Base-by-base conservation (phyloP, 192 early-diverging fungal genomes). In the Neocallimastix lanati region DNA sequence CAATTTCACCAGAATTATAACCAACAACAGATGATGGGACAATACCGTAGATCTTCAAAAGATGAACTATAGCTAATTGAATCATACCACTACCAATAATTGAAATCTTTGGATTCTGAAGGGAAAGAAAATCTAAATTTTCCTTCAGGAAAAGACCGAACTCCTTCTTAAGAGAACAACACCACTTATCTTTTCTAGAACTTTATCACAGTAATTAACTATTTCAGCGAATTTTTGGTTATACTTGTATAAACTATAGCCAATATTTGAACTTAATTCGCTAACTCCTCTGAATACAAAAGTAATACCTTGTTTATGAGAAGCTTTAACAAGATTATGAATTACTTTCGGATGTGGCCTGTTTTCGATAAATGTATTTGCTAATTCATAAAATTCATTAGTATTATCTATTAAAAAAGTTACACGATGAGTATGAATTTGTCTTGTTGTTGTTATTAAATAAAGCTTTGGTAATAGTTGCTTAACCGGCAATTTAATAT, bases 1-100 rank as follows among this genome's bases (percentile, higher is more conserved):
- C 84, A 16, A 84, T 77, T 78, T 84, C 84, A 29, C 84, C 84
- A 77, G 85, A 50, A 29, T 12, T 76, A 78, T 84, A 83, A 28
- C 84, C 84, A 16, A 84, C 28, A 76, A 84, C 81, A 16, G 28
- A 28, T 27, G 78, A 28, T 77, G 29, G 29, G 25, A n/a, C 28
- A n/a, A 84, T 40, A 28, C 83, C 83, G 27, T 83, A 28, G 3
- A 38, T 77, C 76, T 80, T 86, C 11, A 77, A 30, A 15, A 84
- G 77, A 28, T 84, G 83, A n/a, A 76, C 29, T 29, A 84, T n/a
- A 27, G 84, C 84, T 21, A 50, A 18, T 50, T 50, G 40, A 21
- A 50, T 50, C 40, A 50, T 50, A 4, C 40, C 40, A 50, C 40
- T 21, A 50, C 40, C 40, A 50, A 50, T 6, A 50, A 50, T 15